These are phyloP conservation scores for Quercus cerris DNA, from an alignment of 306 rosid species.

Conservation along the genomic window DNA sequence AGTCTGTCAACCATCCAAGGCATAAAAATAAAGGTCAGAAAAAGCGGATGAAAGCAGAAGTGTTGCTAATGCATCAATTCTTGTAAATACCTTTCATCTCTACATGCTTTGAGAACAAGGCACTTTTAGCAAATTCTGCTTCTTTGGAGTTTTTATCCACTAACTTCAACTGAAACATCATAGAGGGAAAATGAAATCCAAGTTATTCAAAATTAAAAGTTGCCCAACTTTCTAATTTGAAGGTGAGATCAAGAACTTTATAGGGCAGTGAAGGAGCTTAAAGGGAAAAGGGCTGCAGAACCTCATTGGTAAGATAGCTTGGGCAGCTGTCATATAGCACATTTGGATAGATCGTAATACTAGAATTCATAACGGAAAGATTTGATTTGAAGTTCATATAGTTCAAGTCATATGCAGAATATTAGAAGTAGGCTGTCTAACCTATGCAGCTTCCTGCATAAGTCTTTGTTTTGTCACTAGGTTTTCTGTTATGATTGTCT, in stretches of 20 bases:
- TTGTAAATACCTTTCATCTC: conserved; percentile 71
- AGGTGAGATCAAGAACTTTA: too few relatives aligned
- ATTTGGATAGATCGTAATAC: neutral
- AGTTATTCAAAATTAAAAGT: neutral
- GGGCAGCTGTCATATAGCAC: too few relatives aligned
- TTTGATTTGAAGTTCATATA: too few relatives aligned
- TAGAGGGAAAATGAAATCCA: conserved; percentile 8
- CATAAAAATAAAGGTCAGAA: neutral
- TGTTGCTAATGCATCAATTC: conserved; percentile 4
- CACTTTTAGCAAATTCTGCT: conserved; percentile 53
- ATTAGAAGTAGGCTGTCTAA: neutral
- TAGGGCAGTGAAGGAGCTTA: too few relatives aligned
- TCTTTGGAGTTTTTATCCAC: conserved; percentile 53
- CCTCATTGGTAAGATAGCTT: too few relatives aligned
- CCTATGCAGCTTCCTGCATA: neutral
- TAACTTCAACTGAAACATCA: conserved; percentile 59
- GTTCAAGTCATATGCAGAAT: too few relatives aligned
- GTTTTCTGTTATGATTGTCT: too few relatives aligned
- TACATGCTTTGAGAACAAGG: conserved; percentile 82
- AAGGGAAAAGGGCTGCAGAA: too few relatives aligned
- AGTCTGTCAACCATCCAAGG: conserved; percentile 41
- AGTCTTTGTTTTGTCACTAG: too few relatives aligned
- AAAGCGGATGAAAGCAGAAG: neutral
- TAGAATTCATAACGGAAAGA: too few relatives aligned
- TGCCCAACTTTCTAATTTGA: too few relatives aligned